These are phyloP conservation scores for Pichia eremophila DNA, from an alignment of 805 yeast species.

Conservation along the genomic window DNA sequence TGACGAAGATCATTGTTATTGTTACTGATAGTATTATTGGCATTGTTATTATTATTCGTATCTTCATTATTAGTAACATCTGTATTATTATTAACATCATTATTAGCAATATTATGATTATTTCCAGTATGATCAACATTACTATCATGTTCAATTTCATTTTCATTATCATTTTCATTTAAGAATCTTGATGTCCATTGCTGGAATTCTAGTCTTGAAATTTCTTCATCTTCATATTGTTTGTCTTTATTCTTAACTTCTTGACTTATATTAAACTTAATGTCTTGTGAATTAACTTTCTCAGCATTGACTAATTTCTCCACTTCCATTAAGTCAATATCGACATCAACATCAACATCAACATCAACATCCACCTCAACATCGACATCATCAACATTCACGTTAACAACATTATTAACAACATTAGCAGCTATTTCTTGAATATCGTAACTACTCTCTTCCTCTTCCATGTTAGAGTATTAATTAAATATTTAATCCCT, in stretches of 20 bases:
- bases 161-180: slow-evolving; percentile 28
- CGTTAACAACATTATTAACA: neutral
- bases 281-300: neutral
- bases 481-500: neutral
- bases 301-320: neutral
- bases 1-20: no score
- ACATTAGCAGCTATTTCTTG: neutral
- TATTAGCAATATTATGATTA: no score
- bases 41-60: no score
- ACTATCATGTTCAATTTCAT: neutral
- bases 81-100: no score
- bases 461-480: neutral
- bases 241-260: slow-evolving; percentile 10
- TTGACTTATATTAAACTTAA: neutral
- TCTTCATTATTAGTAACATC: no score
- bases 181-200: slow-evolving; percentile 46
- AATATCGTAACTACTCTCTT: neutral
- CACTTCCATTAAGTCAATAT: neutral
- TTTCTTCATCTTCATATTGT: slow-evolving; percentile 31
- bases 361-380: neutral
- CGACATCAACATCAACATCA: neutral
- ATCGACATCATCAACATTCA: no score
- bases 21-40: no score
- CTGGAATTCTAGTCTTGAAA: slow-evolving; percentile 38
- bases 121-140: no score